Evolutionary conservation across 768 basidiomycete genomes (phyloP), one percentile per base, ranked within the genome.

Genomic region (Vararia minispora): DNA sequence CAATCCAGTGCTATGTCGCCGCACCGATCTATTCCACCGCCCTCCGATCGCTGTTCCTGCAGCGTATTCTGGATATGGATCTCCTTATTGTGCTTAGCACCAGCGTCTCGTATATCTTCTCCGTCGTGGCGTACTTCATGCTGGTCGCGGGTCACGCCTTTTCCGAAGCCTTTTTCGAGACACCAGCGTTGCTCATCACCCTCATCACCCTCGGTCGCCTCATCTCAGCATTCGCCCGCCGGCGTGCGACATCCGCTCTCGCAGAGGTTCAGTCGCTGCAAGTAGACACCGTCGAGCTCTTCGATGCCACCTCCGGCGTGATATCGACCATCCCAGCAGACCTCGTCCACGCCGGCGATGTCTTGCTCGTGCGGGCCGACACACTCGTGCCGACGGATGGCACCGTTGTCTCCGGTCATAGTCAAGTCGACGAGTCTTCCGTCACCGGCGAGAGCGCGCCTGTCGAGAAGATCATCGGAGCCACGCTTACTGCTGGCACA

Each of bases 371-470:
- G 24, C 40, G 38, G 0, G 53, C 61, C 9, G 59, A 60, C 43
- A 49, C 58, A 6, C 42, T 54, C 14, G 52, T 66, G 36, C 59
- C 62, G 24, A 65, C 64, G 0, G 66, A 68, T 41, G 66, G 66
- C 12, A 38, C 52, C 16, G 52, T 68, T 26, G 25, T 56, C 24
- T 38, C 44, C 17, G 65, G 66, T 11, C 38, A 46, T 4, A 62
- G 59, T 36, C 54, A 58, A 24, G 56, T 63, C 6, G 66, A 68
- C 46, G 66, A 68, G 47, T 61, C 64, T 2, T 59, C 58, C 46
- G 52, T 66, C 41, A 68, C 65, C 1, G 66, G 66, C 11, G 66
- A 68, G 52, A 56, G 60, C 13, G 41, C 49, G 23, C 58, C 64
- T 20, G 55, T 66, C 5, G 46, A 52, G 41, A 67, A 68, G 50